phyloP scores from a whole-genome alignment of 2,329 filamentous ascomycete species.

The Xylaria sp. region DNA sequence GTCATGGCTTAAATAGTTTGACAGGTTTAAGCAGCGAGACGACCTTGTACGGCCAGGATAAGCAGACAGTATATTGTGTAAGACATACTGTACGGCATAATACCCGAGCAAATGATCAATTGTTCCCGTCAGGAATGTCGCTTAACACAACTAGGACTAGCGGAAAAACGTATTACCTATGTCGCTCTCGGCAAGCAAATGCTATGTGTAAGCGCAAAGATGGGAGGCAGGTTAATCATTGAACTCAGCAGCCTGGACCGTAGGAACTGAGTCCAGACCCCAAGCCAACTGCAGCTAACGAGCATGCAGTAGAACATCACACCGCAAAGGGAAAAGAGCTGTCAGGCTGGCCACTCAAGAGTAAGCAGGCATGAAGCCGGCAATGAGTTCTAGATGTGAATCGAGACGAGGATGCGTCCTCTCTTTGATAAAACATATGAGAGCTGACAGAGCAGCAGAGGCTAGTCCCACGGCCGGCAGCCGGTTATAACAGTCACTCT shows the following conservation, averaged over 20 bases:
- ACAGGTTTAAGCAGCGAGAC: background rate
- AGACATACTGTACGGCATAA: no score
- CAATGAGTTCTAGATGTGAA: background rate
- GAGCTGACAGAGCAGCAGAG: background rate
- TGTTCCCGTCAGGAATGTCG: no score
- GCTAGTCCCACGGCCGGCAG: slow-evolving; percentile 10
- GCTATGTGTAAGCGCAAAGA: no score
- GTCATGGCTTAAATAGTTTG: slow-evolving; percentile 8
- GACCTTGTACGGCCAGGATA: background rate
- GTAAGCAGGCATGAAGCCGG: background rate
- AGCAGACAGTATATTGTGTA: no score
- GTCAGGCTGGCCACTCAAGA: background rate
- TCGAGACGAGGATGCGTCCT: background rate
- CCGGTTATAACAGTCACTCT: slow-evolving; percentile 23
- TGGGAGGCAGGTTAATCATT: no score
- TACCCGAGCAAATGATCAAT: no score
- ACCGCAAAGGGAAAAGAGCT: background rate
- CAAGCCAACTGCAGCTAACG: background rate
- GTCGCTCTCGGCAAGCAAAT: no score
- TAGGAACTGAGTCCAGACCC: background rate
- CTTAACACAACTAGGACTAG: no score
- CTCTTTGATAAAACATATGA: slow-evolving; percentile 5
- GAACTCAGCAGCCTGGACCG: no score
- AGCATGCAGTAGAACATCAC: no score
- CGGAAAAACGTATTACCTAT: no score